Evolutionary conservation across 2,329 filamentous ascomycete genomes (phyloP), one percentile per base, ranked within the genome.

Genomic region (Teratosphaeria destructans): DNA sequence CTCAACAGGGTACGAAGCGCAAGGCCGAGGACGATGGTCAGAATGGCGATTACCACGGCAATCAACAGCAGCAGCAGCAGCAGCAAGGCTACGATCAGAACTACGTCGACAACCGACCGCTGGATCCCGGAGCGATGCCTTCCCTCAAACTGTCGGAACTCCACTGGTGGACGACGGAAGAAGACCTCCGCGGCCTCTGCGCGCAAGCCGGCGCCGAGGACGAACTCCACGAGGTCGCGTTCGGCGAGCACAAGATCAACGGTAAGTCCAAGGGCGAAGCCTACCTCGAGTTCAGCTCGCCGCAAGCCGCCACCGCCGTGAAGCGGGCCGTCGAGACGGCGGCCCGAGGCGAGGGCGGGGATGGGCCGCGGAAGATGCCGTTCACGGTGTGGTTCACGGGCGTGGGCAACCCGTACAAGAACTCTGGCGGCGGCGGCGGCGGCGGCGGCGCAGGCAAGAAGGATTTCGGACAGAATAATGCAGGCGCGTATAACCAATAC

Each of bases 221-320:
- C 54, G 90, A 96, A 69, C 77, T 97, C 19, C 91, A 89, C 68
- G 94, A 97, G 62, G 85, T 99, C 57, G 96, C 92, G 0, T 99
- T 97, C 73, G 96, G 90, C 69, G 94, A 99, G 73, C 94, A 97
- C 76, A 99, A 99, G 73, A 92, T 97, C 55, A 99, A 99, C 67
- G 94, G 94, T 67, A 99, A 99, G 78, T 96, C 90, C 76, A 96
- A 97, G 78, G 93, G 94, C 49, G 85, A 87, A 79, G 90, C 87
- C 5, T 97, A 92, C 70, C 78, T 97, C 54, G 90, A 96, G 68
- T 91, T 97, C 68, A 81, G 82, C 29, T 87, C 89, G 0, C 85
- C 88, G 55, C 90, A 95, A 75, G 91, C 90, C 14, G 87, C 94
- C 1, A 92, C 90, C 0, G 90, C 90, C 0, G 82, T 86, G 6